Evolutionary conservation across 176 grass and related monocot species (phyloP).

Genomic region (Thalia dealbata): DNA sequence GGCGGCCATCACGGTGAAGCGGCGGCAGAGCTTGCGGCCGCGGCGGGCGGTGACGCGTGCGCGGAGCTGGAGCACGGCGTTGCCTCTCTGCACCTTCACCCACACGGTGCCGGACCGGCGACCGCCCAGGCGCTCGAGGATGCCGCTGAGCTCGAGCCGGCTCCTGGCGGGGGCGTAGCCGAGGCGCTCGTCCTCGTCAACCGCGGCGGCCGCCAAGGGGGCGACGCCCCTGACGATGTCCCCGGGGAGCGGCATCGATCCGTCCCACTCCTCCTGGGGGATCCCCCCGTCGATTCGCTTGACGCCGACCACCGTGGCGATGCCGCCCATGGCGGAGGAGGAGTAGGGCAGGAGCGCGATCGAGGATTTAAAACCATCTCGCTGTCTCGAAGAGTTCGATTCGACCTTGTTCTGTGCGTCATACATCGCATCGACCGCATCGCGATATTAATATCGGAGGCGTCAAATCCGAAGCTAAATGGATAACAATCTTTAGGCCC

Average conservation of each 20-base stretch:
- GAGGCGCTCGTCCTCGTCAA: not conserved
- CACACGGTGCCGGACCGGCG: not conserved
- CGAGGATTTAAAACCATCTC: not conserved
- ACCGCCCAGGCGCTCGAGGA: not conserved
- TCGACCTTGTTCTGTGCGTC: too few species aligned
- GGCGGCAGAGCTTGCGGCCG: not conserved
- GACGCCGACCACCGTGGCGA: not conserved
- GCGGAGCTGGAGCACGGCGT: not conserved
- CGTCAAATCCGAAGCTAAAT: too few species aligned
- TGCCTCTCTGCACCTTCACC: conserved; percentile 13
- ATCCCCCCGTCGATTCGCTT: not conserved
- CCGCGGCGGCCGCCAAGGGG: too few species aligned
- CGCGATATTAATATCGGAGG: too few species aligned
- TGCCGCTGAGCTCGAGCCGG: not conserved
- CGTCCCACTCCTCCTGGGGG: conserved; percentile 13
- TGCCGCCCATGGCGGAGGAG: not conserved
- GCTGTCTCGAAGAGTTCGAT: too few species aligned
- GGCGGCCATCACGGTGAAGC: conserved; percentile 8
- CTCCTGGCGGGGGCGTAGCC: not conserved
- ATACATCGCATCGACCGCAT: too few species aligned
- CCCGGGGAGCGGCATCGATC: conserved; percentile 10
- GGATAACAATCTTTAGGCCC: too few species aligned
- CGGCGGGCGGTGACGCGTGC: conserved; percentile 4
- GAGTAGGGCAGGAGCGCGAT: not conserved
- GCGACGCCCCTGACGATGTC: conserved; percentile 15